phyloP scores from a whole-genome alignment of 495 filamentous ascomycete genomes.

The Hypoxylon fuscum region DNA sequence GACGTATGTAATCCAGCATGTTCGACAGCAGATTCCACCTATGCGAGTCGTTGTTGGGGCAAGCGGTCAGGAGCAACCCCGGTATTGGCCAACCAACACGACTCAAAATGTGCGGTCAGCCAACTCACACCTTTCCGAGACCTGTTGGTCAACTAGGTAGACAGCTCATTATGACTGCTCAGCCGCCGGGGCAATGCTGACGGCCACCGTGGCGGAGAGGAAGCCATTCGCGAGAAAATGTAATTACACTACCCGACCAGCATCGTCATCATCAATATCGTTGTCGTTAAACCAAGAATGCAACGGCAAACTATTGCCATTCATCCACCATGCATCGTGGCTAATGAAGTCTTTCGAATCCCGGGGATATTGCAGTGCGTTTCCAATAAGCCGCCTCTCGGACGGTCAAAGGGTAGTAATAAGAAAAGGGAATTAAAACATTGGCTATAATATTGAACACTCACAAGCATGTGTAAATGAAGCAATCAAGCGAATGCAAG shows the following conservation, averaged over 20 bases:
- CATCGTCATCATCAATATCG: conserved; percentile 25
- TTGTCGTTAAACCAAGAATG: conserved; percentile 15
- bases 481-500: conserved; percentile 18
- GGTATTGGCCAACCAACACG: conserved; percentile 43
- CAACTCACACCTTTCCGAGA: conserved; percentile 32
- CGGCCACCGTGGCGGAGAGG: conserved; percentile 36
- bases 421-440: conserved; percentile 18
- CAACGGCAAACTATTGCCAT: conserved; percentile 24
- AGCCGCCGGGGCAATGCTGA: conserved; percentile 34
- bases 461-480: conserved; percentile 21
- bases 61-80: conserved; percentile 43
- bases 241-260: conserved; percentile 17
- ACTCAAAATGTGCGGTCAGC: conserved; percentile 43
- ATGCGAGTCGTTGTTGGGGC: conserved; percentile 36
- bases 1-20: conserved; percentile 21
- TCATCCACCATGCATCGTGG: conserved; percentile 6
- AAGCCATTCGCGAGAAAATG: conserved; percentile 34
- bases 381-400: conserved; percentile 20
- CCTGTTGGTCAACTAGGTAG: conserved; percentile 25
- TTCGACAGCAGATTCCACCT: conserved; percentile 28
- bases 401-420: conserved; percentile 18
- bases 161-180: conserved; percentile 27
- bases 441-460: conserved; percentile 29
- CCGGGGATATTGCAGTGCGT: conserved; percentile 3
- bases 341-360: conserved; percentile 19